Evolutionary conservation across 1,139 yeast genomes (phyloP).

Genomic region (Diutina pseudorugosa): DNA sequence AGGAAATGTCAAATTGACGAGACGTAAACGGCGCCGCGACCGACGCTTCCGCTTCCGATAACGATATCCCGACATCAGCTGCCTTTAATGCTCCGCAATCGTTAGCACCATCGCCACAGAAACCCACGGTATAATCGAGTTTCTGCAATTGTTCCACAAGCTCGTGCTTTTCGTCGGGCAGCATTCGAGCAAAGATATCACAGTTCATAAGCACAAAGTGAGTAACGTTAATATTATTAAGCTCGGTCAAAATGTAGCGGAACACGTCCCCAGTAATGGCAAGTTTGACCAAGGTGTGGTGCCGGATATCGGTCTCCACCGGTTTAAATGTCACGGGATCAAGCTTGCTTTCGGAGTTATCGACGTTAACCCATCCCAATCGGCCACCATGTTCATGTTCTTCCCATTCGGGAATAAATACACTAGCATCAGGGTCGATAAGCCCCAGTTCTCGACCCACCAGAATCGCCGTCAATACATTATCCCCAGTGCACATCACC

Average conservation of each 20-base stretch:
- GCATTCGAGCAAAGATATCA: conserved; percentile 88
- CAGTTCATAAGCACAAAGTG: conserved; percentile 62
- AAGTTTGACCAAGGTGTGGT: conserved; percentile 15
- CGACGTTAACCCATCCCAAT: conserved; percentile 54
- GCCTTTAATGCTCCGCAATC: conserved; percentile 98
- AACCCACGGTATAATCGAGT: conserved; percentile 86
- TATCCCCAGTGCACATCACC: conserved; percentile 97
- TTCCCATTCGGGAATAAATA: conserved; percentile 58
- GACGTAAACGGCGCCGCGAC: conserved; percentile 98
- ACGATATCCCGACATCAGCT: conserved; percentile 91
- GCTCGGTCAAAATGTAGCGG: conserved; percentile 54
- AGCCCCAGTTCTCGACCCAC: conserved; percentile 81
- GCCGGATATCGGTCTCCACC: conserved; percentile 12
- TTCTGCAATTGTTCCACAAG: conserved; percentile 77
- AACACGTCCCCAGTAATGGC: conserved; percentile 93
- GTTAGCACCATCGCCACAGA: conserved; percentile 96
- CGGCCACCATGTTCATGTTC: conserved; percentile 17
- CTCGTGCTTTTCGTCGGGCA: conserved; percentile 97
- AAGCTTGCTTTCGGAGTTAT: conserved; percentile 37
- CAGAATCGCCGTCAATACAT: conserved; percentile 84
- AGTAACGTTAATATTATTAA: conserved; percentile 25
- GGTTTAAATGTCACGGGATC: conserved; percentile 58
- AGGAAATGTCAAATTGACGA: conserved; percentile 76
- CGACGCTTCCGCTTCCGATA: conserved; percentile 96
- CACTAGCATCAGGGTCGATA: conserved; percentile 29